Conservation (phyloP, 2,329 filamentous ascomycete species). For the Pezizomycotina sp. region DNA sequence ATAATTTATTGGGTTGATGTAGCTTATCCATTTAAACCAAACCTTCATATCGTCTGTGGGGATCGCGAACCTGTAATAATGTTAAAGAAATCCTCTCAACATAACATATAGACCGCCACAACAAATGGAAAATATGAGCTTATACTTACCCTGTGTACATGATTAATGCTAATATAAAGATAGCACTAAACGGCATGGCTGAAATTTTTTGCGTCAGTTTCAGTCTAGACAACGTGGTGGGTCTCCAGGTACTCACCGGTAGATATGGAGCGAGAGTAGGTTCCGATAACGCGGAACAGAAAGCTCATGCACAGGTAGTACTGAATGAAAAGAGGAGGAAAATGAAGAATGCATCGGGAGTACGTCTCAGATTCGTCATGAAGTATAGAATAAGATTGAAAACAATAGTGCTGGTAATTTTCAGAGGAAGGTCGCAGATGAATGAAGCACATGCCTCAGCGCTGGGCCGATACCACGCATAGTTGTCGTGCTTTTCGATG, state of each 20-base stretch:
- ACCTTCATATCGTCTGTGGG: conserved; percentile 52
- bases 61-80: conserved; percentile 51
- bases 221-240: too few relatives aligned
- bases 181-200: conserved; percentile 43
- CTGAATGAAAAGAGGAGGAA: conserved; percentile 62
- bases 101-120: conserved; percentile 32
- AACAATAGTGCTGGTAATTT: conserved; percentile 52
- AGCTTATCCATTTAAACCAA: conserved; percentile 74
- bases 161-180: conserved; percentile 49
- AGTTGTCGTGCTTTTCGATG: conserved; percentile 75
- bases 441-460: conserved; percentile 79
- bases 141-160: conserved; percentile 32
- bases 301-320: conserved; percentile 73
- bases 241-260: too few relatives aligned
- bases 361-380: conserved; percentile 62
- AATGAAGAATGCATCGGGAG: conserved; percentile 66
- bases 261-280: too few relatives aligned
- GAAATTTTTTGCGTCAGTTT: too few relatives aligned
- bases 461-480: conserved; percentile 77
- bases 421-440: conserved; percentile 72
- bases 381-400: conserved; percentile 79
- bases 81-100: conserved; percentile 21
- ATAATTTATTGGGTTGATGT: conserved; percentile 58
- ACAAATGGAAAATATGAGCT: conserved; percentile 25
- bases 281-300: too few relatives aligned